Base-by-base conservation (phyloP, 176 grass and related monocot genomes). In the Carex myosuroides region DNA sequence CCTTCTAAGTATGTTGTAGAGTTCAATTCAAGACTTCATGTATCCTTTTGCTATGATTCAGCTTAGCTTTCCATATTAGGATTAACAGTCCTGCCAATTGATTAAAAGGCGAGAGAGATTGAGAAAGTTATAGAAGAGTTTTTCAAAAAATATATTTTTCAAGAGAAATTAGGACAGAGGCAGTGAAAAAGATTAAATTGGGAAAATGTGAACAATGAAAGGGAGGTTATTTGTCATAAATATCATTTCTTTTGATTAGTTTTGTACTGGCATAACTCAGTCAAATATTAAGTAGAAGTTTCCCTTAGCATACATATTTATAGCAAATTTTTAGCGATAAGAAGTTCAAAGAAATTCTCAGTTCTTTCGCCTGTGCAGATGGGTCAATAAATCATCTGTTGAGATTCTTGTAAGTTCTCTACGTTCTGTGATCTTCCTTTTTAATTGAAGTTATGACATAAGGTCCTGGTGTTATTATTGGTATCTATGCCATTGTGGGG, bases 301-400 rank as follows among this genome's bases (percentile, higher is more conserved):
- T 46, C 35, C 79, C 17, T 63, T 85, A 63, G 70, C 80, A 37
- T 87, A 18, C 64, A 48, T 62, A 59, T 6, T 62, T 59, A 17
- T 70, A 98, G 95, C 91, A 79, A 79, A 94, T 98, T 79, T 88
- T 98, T 35, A 84, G 59, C 55, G 89, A 87, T 48, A 98, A 92
- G 64, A 98, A 90, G 42, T 94, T 94, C 53, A 89, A 90, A 80
- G 89, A 90, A 52, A 85, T 93, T 85, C 87, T 98, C 41, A 85
- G 87, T 86, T 93, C 88, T 35, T 64, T 98, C 50, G 91, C 84
- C 29, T 84, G 85, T 86, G 80, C 88, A 11, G 89, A 98, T 68
- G 86, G 87, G 88, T 87, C 95, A 85, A 88, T 88, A 12, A 91
- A 87, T 81, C 87, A 91, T 69, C 79, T 98, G 66, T 60, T 91